Base-by-base conservation (phyloP, 2,329 filamentous ascomycete genomes). In the Thelonectria discophora region DNA sequence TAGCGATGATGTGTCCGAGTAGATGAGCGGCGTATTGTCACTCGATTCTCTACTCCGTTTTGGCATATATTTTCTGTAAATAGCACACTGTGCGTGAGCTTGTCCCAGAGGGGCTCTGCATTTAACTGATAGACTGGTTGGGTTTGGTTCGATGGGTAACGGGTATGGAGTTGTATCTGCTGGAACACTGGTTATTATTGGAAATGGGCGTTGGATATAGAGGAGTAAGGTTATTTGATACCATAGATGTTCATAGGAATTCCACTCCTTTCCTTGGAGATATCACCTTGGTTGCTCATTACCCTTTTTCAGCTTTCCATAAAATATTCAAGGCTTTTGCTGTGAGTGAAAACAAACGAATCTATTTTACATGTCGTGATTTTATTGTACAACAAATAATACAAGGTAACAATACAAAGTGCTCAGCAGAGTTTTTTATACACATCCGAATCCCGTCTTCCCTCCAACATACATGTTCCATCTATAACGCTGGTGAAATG, bases 191-290 rank as follows among this genome's bases (percentile, higher is more conserved):
- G 15, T 27, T 40, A 27, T 30, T 12, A 49, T 34, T 34, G n/a
- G 10, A 9, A 40, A 17, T n/a, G 20, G 42, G 20, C 27, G 18
- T 47, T 45, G 18, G 40, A 24, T 37, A 20, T 46, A 40, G 21
- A 39, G n/a, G 59, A 37, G 34, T 15, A 37, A 55, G 54, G 55
- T 62, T 59, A 32, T 40, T 59, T 20, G 45, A 62, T 62, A 62
- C 55, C 55, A 55, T 42, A 37, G 34, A 37, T 37, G 34, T 34
- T 50, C 50, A 39, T 34, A 48, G 39, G 49, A 27, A 37, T 13
- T 13, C 17, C 8, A 37, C 13, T 9, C 45, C 15, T 13, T 18
- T 21, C 6, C 10, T 13, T 15, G 27, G 27, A 30, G 27, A 8
- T 30, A 7, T 30, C 5, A 30, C 27, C 27, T 30, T 8, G 7